phyloP scores from a whole-genome alignment of 139 green algal genomes.

The Picocystis salinarum region DNA sequence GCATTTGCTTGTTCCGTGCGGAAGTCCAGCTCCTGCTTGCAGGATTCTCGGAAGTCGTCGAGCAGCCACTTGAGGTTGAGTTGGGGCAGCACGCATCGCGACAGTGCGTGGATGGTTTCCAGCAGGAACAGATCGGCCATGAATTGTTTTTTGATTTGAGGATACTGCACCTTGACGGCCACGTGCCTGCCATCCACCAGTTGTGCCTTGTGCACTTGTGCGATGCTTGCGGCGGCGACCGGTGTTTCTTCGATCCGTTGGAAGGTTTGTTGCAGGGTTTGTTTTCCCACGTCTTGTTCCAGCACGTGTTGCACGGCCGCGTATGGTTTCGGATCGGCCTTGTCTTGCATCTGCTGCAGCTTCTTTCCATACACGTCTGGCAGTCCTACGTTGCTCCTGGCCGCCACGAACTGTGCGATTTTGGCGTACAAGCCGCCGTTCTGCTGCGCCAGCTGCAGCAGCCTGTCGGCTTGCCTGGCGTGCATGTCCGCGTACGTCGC shows the following conservation, averaged over 20 bases:
- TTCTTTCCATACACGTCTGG: conserved; percentile 5
- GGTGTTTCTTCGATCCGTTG: not conserved
- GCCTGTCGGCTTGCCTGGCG: too few relatives aligned
- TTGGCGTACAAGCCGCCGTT: conserved; percentile 10
- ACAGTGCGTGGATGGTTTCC: too few relatives aligned
- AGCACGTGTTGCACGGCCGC: not conserved
- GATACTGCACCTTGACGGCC: conserved; percentile 12
- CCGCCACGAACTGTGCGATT: conserved; percentile 13
- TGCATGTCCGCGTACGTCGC: too few relatives aligned
- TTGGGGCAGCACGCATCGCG: too few relatives aligned
- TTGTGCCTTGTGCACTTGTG: conserved; percentile 7
- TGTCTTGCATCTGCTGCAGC: conserved; percentile 7
- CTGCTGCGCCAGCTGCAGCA: too few relatives aligned
- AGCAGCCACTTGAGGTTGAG: too few relatives aligned
- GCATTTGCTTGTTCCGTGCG: too few relatives aligned
- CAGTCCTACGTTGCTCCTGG: conserved; percentile 11
- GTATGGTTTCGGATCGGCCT: conserved; percentile 5
- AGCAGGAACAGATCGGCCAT: too few relatives aligned
- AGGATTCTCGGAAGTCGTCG: too few relatives aligned
- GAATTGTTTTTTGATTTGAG: too few relatives aligned
- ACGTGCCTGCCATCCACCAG: conserved; percentile 5
- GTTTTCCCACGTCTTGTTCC: not conserved
- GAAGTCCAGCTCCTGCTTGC: too few relatives aligned
- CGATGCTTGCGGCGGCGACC: conserved; percentile 10
- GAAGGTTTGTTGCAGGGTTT: conserved; percentile 5